Conservation (phyloP, 306 rosid genomes). For the Rubus parviflorus region DNA sequence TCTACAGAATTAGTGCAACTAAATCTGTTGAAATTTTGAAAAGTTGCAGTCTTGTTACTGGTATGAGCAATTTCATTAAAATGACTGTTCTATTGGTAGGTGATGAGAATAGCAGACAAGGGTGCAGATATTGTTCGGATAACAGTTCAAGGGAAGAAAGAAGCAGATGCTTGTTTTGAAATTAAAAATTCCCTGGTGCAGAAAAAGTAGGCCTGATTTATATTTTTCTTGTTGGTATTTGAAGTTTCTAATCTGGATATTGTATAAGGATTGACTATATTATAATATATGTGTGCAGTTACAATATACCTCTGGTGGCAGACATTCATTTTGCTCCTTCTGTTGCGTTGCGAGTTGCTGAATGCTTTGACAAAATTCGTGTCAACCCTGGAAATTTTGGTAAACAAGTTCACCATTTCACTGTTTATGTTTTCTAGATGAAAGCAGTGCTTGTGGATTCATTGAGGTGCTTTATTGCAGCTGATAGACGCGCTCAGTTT, state of each 20-base stretch:
- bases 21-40: not conserved
- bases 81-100: constrained; percentile 47
- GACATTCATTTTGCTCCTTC: constrained; percentile 93
- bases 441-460: constrained; percentile 25
- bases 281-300: constrained; percentile 50
- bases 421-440: not conserved
- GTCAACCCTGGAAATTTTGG: constrained; percentile 96
- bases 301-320: constrained; percentile 81
- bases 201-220: constrained; percentile 64
- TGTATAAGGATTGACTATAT: constrained; percentile 18
- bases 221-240: constrained; percentile 14
- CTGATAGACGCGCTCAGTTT: constrained; percentile 99
- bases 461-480: constrained; percentile 48
- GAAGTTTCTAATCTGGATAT: constrained; percentile 5
- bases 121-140: constrained; percentile 96
- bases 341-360: constrained; percentile 82
- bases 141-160: constrained; percentile 97
- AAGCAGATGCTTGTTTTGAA: constrained; percentile 96
- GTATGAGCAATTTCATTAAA: constrained; percentile 15
- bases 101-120: constrained; percentile 87
- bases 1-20: not conserved
- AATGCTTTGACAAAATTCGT: constrained; percentile 91
- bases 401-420: constrained; percentile 29
- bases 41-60: not conserved
- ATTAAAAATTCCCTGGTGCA: constrained; percentile 91